Evolutionary conservation across 2,329 filamentous ascomycete genomes (phyloP).

Genomic region (Corinectria fuckeliana): DNA sequence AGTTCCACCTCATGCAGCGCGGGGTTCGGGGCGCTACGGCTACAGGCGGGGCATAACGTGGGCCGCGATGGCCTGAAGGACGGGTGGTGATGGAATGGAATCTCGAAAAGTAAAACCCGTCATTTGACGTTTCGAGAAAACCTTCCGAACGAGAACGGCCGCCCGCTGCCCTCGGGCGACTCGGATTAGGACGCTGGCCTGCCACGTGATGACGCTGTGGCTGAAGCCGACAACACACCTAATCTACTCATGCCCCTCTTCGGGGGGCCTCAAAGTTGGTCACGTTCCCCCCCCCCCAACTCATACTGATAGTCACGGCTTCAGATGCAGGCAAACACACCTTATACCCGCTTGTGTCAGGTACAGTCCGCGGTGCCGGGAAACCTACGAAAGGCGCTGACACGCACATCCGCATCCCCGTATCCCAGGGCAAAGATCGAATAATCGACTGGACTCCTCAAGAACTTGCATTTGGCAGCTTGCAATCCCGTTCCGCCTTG

Average conservation of each 20-base stretch:
- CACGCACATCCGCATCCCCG: background rate
- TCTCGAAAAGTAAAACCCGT: background rate
- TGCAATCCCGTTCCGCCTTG: slow-evolving; percentile 1
- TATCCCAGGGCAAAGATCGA: background rate
- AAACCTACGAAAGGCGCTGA: slow-evolving; percentile 1
- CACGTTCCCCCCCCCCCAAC: too few species aligned
- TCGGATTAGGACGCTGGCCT: background rate
- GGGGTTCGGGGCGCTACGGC: slow-evolving; percentile 34
- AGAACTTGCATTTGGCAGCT: background rate
- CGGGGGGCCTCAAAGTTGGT: background rate
- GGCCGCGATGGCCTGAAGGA: background rate
- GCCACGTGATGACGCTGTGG: background rate
- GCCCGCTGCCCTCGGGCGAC: background rate
- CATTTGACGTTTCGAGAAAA: background rate
- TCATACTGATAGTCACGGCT: too few species aligned
- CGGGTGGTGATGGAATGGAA: background rate
- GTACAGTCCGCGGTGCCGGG: background rate
- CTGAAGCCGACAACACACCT: too few species aligned
- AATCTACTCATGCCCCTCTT: background rate
- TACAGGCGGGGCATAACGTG: slow-evolving; percentile 14
- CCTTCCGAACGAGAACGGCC: background rate
- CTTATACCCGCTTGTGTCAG: slow-evolving; percentile 2
- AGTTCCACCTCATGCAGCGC: slow-evolving; percentile 32
- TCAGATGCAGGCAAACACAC: slow-evolving; percentile 2
- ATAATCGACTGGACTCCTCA: background rate